Conservation (phyloP, 768 basidiomycete genomes). For the Dioszegia aurantiaca region DNA sequence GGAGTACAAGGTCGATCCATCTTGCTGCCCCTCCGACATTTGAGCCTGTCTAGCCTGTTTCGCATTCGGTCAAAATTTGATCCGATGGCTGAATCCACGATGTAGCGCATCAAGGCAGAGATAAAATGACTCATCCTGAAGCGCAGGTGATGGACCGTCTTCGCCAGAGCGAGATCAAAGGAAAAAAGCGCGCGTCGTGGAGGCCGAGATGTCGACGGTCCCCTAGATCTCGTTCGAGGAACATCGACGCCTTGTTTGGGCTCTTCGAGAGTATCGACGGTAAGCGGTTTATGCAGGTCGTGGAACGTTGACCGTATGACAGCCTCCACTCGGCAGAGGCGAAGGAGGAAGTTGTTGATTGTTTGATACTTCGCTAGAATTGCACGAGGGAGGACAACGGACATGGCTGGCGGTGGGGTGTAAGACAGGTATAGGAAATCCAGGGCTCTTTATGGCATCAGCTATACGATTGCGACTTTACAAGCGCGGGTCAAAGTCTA, state of each 20-base stretch:
- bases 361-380: conserved; percentile 82
- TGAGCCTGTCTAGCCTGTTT: conserved; percentile 29
- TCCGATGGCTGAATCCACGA: conserved; percentile 77
- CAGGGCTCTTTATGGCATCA: conserved; percentile 57
- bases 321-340: conserved; percentile 69
- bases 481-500: no score
- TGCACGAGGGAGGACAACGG: conserved; percentile 66
- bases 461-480: background rate
- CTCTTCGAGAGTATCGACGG: conserved; percentile 36
- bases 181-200: conserved; percentile 55
- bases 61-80: conserved; percentile 70
- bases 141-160: conserved; percentile 65
- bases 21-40: background rate
- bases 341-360: conserved; percentile 73
- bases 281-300: conserved; percentile 28
- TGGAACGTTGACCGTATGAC: conserved; percentile 23
- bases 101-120: conserved; percentile 64
- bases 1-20: background rate
- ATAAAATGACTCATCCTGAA: conserved; percentile 73
- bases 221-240: background rate
- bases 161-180: conserved; percentile 59
- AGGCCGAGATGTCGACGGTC: background rate
- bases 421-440: conserved; percentile 90
- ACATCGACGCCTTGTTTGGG: conserved; percentile 23
- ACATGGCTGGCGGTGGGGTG: conserved; percentile 75